Evolutionary conservation across 495 filamentous ascomycete species (phyloP), one percentile per base, ranked within the genome.

Genomic region (Penicillium robsamsonii): DNA sequence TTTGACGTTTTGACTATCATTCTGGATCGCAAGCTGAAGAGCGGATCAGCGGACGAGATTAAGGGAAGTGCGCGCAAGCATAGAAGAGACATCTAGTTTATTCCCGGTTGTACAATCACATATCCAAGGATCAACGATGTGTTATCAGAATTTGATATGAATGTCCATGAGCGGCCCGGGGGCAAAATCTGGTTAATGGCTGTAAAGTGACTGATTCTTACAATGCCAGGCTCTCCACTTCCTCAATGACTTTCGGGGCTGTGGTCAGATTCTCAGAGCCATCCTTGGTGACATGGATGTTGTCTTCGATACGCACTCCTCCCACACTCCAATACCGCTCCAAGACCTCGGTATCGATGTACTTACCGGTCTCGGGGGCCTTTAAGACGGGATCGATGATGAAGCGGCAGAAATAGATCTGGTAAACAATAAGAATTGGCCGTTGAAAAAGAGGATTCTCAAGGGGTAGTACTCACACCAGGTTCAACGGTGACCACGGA

Each of bases 331-430:
- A 96, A 70, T 93, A 97, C 59, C 76, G 81, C 45, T 92, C 84
- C 59, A 96, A 62, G 29, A 92, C 87, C 18, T 77, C 76, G 31
- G 79, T 71, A 64, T 96, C 81, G 58, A 97, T 93, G 61, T 84
- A 91, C 59, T 86, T 80, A 10, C 80, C 71, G 61, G 89, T 82
- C 57, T 85, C 84, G 7, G 81, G 76, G 55, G 92, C 83, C 57
- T 84, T 79, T 46, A 95, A 66, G 67, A 85, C 92, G 6, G 91
- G 92, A 46, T 88, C 84, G 58, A 98, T 89, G 57, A 97, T 96
- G 66, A 93, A 97, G 42, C 83, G 80, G 70, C 92, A 96, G 68
- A 97, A 99, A 68, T 96, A 97, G 50, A 96, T 86, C 84, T 86
- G 56, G 22, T n/a, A 27, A 22, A 40, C 17, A 24, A 30, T 53